Base-by-base conservation (phyloP, 257 asterid genomes). In the Primulina eburnea region DNA sequence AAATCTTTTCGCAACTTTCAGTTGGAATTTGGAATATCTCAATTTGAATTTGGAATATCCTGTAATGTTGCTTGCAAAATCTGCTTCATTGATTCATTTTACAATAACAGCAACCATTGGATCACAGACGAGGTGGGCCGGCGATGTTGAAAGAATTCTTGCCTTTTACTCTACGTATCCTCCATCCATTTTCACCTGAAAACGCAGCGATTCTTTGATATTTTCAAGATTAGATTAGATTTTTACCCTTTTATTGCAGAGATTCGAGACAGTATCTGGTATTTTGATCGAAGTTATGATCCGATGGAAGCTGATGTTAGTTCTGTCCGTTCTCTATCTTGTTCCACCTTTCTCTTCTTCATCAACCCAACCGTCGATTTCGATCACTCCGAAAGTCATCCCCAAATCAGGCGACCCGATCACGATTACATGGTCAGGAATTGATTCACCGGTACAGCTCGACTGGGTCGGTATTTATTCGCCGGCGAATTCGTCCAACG, bases 381-480 rank as follows among this genome's bases (percentile, higher is more conserved):
- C n/a, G 53, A 12, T 12, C 6, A 43, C 53, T 43, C 53, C 53
- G 7, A 43, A 43, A 11, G n/a, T 43, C 53, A 11, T 43, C 53
- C 53, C 53, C 53, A 43, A 43, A 43, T 43, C 53, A 43, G 53
- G 53, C 53, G n/a, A 43, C 53, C 17, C 53, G 12, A 43, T 43
- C 53, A 43, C 53, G n/a, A 43, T 43, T 12, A 11, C 53, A 12
- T 43, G 97, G 97, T 75, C 91, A 60, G 94, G 92, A n/a, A 58
- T 93, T 11, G 84, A 77, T n/a, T 70, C 86, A 17, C 92, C 97
- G 0, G 76, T 87, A 24, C 60, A 79, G n/a, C 92, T 93, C 68
- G 99, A 93, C 56, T 93, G 92, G 92, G 82, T 93, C 69, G 97
- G 96, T 5, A 89, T 93, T 52, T 93, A 89, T 78, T 83, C 97